These are phyloP conservation scores for Pyrus hybrid DNA, from an alignment of 331 rosid genomes.

Conservation along the genomic window DNA sequence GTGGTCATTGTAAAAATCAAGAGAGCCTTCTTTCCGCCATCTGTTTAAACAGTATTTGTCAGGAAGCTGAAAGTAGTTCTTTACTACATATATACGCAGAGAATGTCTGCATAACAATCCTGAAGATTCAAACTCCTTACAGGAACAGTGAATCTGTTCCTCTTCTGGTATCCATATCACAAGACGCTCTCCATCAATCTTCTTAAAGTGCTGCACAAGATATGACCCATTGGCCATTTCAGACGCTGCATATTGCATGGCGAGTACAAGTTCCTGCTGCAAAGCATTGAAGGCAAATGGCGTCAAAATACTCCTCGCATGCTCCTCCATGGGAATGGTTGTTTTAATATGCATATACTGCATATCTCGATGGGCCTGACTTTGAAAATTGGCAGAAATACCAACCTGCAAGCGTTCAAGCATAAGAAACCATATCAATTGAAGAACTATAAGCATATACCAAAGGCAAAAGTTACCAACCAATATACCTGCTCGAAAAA, in stretches of 20 bases:
- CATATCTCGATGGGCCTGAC: constrained; percentile 44
- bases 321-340: constrained; percentile 81
- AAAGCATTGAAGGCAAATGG: constrained; percentile 81
- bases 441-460: constrained; percentile 4
- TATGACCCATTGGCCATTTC: constrained; percentile 75
- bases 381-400: constrained; percentile 50
- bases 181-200: constrained; percentile 59
- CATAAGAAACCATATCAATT: constrained; percentile 8
- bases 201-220: constrained; percentile 66
- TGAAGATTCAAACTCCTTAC: constrained; percentile 91
- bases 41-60: constrained; percentile 61
- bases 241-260: constrained; percentile 84
- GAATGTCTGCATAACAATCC: constrained; percentile 88
- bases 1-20: constrained; percentile 33
- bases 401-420: constrained; percentile 49
- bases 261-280: constrained; percentile 60
- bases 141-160: constrained; percentile 83
- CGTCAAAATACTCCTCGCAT: constrained; percentile 66
- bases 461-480: not conserved
- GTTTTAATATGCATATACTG: constrained; percentile 62
- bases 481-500: constrained; percentile 77
- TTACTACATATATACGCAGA: constrained; percentile 44
- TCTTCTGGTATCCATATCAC: constrained; percentile 72
- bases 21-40: constrained; percentile 66
- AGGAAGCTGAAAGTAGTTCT: constrained; percentile 90